Conservation (phyloP, 371 early-diverging fungal genomes). For the Mucor saturninus region DNA sequence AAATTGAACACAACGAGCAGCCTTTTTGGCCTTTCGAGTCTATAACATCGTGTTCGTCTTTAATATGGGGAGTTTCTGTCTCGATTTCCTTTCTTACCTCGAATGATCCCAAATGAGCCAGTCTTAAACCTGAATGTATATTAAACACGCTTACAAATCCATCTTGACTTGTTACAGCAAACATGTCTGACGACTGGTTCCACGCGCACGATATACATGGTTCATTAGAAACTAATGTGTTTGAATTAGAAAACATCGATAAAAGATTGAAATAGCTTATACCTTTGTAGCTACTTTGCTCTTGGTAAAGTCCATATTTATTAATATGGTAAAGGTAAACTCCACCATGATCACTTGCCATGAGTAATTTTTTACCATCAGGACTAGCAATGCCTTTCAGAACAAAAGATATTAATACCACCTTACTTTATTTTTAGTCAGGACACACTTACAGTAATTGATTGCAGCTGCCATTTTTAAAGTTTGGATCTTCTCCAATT, state of each 20-base stretch:
- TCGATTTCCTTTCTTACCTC: conserved; percentile 12
- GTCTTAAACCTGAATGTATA: conserved; percentile 55
- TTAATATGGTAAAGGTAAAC: conserved; percentile 68
- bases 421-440: not conserved
- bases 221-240: conserved; percentile 37
- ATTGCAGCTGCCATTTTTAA: conserved; percentile 80
- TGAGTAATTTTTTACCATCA: conserved; percentile 77
- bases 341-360: conserved; percentile 84
- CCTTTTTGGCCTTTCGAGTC: conserved; percentile 67
- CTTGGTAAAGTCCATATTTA: conserved; percentile 55
- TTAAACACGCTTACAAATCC: conserved; percentile 75
- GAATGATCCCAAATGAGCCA: conserved; percentile 38
- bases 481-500: conserved; percentile 62
- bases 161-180: conserved; percentile 83
- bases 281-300: conserved; percentile 54
- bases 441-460: conserved; percentile 62
- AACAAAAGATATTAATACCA: not conserved
- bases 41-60: conserved; percentile 23
- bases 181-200: conserved; percentile 73
- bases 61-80: conserved; percentile 23
- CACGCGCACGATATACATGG: conserved; percentile 65
- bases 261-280: not conserved
- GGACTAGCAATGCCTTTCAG: conserved; percentile 76
- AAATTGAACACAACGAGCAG: conserved; percentile 82
- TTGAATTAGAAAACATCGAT: no score